A percentile compares a stretch with the other conserved stretches of the same genome.
Evolutionary conservation across 169 alveolate genomes (phyloP).

Genomic region (Plasmodium yoelii): DNA sequence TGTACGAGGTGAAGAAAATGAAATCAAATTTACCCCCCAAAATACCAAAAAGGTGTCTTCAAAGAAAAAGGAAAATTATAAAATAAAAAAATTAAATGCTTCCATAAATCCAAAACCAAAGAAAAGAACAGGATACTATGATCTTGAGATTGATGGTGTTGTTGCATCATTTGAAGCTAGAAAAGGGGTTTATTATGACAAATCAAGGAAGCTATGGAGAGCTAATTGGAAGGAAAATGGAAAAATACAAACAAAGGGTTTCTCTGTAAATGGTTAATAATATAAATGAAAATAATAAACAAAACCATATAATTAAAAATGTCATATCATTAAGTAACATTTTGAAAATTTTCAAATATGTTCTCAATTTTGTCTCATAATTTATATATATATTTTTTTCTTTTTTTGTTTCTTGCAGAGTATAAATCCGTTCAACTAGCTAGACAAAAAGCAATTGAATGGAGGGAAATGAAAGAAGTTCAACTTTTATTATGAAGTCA

Average conservation of each 20-base stretch:
- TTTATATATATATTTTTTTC: not conserved
- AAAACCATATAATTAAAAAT: not conserved
- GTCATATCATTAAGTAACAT: not conserved
- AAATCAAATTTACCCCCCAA: not conserved
- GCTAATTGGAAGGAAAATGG: slow-evolving; percentile 78
- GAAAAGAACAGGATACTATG: slow-evolving; percentile 69
- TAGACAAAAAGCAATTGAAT: slow-evolving; percentile 73
- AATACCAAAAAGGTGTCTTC: slow-evolving; percentile 8
- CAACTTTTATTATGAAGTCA: slow-evolving; percentile 38
- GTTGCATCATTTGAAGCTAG: slow-evolving; percentile 71
- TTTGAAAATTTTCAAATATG: too few species aligned
- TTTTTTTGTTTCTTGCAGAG: slow-evolving; percentile 30
- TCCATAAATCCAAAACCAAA: slow-evolving; percentile 30
- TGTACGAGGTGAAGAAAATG: not conserved
- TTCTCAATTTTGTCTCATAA: not conserved
- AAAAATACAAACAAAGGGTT: slow-evolving; percentile 71
- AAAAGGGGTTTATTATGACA: slow-evolving; percentile 75
- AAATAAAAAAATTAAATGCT: slow-evolving; percentile 13
- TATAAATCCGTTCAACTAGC: slow-evolving; percentile 71
- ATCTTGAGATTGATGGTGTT: slow-evolving; percentile 72
- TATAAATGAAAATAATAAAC: not conserved
- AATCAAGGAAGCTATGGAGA: slow-evolving; percentile 72
- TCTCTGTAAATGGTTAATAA: slow-evolving; percentile 72
- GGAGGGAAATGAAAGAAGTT: slow-evolving; percentile 74
- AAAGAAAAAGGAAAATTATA: slow-evolving; percentile 33